These are phyloP conservation scores for Ascochyta pisi DNA, from an alignment of 2,329 filamentous ascomycete species.

Conservation along the genomic window DNA sequence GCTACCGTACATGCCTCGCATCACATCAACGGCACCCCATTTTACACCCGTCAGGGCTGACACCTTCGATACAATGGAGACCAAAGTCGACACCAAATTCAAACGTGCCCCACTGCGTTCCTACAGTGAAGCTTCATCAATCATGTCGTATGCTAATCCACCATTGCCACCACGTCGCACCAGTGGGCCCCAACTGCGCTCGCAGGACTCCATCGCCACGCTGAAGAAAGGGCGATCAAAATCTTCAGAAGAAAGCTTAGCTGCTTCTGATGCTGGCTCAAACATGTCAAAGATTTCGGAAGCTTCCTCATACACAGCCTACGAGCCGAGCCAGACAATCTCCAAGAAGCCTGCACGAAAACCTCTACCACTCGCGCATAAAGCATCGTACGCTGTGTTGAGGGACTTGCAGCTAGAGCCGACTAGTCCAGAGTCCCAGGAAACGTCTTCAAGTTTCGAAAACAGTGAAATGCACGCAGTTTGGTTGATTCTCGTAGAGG, in stretches of 20 bases:
- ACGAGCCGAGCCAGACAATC: constrained; percentile 8
- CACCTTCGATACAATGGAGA: constrained; percentile 5
- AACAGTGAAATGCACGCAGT: constrained; percentile 30
- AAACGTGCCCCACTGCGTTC: constrained; percentile 13
- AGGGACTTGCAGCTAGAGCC: background rate
- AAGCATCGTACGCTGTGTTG: constrained; percentile 21
- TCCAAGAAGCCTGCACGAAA: constrained; percentile 17
- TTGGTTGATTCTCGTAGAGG: constrained; percentile 31
- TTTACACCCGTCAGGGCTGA: background rate
- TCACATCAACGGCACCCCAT: constrained; percentile 15
- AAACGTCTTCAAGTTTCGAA: constrained; percentile 5
- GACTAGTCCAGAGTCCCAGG: background rate
- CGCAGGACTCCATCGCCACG: background rate
- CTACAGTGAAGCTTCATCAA: constrained; percentile 13
- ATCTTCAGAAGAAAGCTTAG: constrained; percentile 20
- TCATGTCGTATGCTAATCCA: constrained; percentile 7
- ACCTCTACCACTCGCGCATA: constrained; percentile 21
- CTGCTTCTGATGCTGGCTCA: constrained; percentile 7
- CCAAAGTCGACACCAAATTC: background rate
- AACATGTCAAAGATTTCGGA: constrained; percentile 24
- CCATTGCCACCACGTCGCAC: constrained; percentile 33
- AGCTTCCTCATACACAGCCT: constrained; percentile 25
- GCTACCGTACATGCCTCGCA: constrained; percentile 26
- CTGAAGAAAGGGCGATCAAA: constrained; percentile 10
- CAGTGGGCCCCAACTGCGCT: constrained; percentile 13